Evolutionary conservation across 2,329 filamentous ascomycete species (phyloP).

Genomic region (Paraconiothyrium sp.): DNA sequence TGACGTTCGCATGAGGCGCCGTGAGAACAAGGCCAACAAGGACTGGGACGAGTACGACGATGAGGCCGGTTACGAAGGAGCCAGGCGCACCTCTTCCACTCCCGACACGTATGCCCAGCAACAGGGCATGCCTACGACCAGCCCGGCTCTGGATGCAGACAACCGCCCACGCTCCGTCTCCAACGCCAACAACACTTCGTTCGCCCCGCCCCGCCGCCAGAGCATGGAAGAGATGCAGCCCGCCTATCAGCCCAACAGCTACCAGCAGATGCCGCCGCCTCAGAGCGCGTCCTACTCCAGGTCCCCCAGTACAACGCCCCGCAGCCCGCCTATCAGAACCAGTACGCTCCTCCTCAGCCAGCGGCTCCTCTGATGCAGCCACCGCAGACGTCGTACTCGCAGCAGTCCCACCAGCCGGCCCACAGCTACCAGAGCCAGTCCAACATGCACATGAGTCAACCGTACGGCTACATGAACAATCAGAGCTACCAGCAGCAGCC

Average conservation of each 20-base stretch:
- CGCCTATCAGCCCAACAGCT: slow-evolving; percentile 49
- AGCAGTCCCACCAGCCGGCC: slow-evolving; percentile 34
- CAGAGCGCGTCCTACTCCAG: slow-evolving; percentile 51
- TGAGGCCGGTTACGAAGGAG: slow-evolving; percentile 58
- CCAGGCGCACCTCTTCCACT: slow-evolving; percentile 59
- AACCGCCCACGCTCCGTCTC: slow-evolving; percentile 69
- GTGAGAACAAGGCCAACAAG: slow-evolving; percentile 74
- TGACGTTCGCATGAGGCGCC: slow-evolving; percentile 90
- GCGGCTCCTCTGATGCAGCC: slow-evolving; percentile 51
- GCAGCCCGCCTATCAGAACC: slow-evolving; percentile 47
- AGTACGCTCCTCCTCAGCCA: slow-evolving; percentile 43
- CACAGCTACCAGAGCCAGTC: slow-evolving; percentile 45
- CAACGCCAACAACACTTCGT: slow-evolving; percentile 61
- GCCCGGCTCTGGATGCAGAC: slow-evolving; percentile 43
- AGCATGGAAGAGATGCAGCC: slow-evolving; percentile 58
- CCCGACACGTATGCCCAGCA: slow-evolving; percentile 59
- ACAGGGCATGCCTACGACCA: slow-evolving; percentile 41
- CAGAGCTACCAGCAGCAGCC: slow-evolving; percentile 45
- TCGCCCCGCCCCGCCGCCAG: slow-evolving; percentile 52
- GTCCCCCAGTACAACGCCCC: slow-evolving; percentile 50
- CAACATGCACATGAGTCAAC: slow-evolving; percentile 49
- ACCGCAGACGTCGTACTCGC: slow-evolving; percentile 45
- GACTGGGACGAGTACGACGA: slow-evolving; percentile 73
- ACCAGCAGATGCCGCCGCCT: slow-evolving; percentile 53
- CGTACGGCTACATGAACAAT: slow-evolving; percentile 52